Evolutionary conservation across 2,329 filamentous ascomycete genomes (phyloP).

Genomic region (Tolypocladium guangdongense): DNA sequence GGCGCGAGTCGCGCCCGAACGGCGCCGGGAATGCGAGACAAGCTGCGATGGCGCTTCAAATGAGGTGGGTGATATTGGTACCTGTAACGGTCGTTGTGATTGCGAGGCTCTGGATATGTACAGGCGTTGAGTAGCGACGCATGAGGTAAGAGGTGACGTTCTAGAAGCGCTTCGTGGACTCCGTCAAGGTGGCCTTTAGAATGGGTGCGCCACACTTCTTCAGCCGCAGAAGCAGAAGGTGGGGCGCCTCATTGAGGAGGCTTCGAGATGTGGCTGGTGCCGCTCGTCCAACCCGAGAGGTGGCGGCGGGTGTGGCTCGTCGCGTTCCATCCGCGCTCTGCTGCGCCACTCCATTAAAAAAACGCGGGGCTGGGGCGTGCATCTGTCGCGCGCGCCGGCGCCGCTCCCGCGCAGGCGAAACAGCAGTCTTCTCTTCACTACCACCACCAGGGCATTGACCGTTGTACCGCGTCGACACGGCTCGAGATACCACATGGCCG

Average conservation of each 20-base stretch:
- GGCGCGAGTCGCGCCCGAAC: background rate
- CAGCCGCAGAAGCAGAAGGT: too few relatives aligned
- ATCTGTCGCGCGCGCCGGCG: background rate
- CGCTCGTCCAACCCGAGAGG: too few relatives aligned
- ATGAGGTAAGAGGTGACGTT: background rate
- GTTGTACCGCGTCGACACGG: background rate
- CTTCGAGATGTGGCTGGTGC: too few relatives aligned
- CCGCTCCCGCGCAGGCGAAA: background rate
- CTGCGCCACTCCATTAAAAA: background rate
- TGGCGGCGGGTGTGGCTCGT: background rate
- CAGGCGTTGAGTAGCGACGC: background rate
- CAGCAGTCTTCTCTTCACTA: background rate
- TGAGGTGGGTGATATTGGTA: background rate
- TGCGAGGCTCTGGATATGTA: background rate
- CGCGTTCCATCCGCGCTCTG: background rate
- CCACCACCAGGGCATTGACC: background rate
- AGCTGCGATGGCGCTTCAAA: background rate
- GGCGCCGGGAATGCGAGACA: background rate
- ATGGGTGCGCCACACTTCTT: too few relatives aligned
- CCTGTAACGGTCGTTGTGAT: background rate
- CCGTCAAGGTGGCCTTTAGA: too few relatives aligned
- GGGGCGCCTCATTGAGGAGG: too few relatives aligned
- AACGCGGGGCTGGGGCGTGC: background rate
- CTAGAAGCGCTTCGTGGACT: background rate
- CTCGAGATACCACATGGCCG: background rate